Conservation (phyloP, 2,329 filamentous ascomycete species). For the Didymella lethalis region DNA sequence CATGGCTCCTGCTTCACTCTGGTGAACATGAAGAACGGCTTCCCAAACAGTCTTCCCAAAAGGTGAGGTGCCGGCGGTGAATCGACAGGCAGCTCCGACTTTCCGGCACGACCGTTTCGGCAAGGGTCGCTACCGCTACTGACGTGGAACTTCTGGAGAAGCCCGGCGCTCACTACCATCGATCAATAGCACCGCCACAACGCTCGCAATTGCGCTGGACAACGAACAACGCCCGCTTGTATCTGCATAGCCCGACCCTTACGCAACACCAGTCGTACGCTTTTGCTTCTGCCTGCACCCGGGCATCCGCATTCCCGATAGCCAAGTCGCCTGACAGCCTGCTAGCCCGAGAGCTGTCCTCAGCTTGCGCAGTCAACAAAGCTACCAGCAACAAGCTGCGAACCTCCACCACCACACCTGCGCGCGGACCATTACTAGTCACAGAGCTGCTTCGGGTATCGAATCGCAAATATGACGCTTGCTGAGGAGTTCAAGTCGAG, state of each 20-base stretch:
- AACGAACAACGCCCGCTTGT: conserved; percentile 21
- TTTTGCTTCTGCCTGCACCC: conserved; percentile 14
- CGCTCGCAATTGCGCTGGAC: conserved; percentile 25
- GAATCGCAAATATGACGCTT: conserved; percentile 60
- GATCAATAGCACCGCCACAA: conserved; percentile 29
- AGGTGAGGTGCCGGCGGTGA: conserved; percentile 32
- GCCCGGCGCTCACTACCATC: conserved; percentile 23
- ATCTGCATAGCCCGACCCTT: conserved; percentile 41
- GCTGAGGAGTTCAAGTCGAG: conserved; percentile 69
- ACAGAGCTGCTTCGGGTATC: neutral
- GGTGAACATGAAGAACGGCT: conserved; percentile 32
- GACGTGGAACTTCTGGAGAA: conserved; percentile 48
- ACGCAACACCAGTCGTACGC: conserved; percentile 41
- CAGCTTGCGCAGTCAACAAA: conserved; percentile 38
- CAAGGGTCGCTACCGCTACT: conserved; percentile 36
- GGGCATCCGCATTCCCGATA: conserved; percentile 13
- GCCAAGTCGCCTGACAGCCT: conserved; percentile 31
- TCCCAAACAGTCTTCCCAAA: conserved; percentile 30
- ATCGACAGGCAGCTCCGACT: conserved; percentile 27
- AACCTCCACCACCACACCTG: conserved; percentile 8
- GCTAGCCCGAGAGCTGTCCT: conserved; percentile 32
- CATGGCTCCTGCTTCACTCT: conserved; percentile 33
- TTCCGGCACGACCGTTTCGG: conserved; percentile 37
- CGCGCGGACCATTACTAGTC: conserved; percentile 17
- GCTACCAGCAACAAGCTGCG: conserved; percentile 21